Evolutionary conservation across 345 rosid genomes (phyloP).

Genomic region (Cardiospermum halicacabum): DNA sequence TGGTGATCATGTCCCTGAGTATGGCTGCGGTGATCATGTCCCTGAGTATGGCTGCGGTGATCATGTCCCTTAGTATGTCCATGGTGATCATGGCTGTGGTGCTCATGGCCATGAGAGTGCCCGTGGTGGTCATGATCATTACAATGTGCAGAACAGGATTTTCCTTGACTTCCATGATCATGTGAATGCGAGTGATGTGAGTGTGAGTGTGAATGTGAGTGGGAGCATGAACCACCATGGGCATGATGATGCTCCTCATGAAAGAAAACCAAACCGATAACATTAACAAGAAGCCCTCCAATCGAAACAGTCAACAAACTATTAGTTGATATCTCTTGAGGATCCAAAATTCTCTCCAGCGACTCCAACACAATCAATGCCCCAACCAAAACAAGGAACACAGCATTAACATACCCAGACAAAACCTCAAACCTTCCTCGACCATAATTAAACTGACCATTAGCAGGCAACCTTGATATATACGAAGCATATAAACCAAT

Average conservation of each 20-base stretch:
- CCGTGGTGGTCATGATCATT: constrained; percentile 21
- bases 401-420: constrained; percentile 93
- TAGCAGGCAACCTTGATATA: constrained; percentile 86
- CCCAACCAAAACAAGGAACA: constrained; percentile 82
- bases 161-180: constrained; percentile 31
- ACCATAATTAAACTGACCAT: constrained; percentile 87
- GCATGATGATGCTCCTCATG: constrained; percentile 99
- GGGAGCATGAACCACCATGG: constrained; percentile 86
- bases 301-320: constrained; percentile 81
- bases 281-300: constrained; percentile 88
- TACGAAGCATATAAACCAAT: constrained; percentile 92
- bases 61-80: background rate
- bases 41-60: constrained; percentile 10
- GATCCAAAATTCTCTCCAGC: constrained; percentile 91
- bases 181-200: constrained; percentile 33
- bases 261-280: constrained; percentile 84
- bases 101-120: constrained; percentile 11
- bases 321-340: constrained; percentile 85
- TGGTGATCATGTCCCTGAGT: constrained; percentile 23
- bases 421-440: constrained; percentile 94
- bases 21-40: constrained; percentile 14
- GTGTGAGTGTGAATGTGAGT: constrained; percentile 49
- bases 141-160: constrained; percentile 27
- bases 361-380: constrained; percentile 91
- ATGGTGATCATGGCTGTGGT: background rate